phyloP scores from a whole-genome alignment of 23 red algal genomes.

The Agarophyton chilense region DNA sequence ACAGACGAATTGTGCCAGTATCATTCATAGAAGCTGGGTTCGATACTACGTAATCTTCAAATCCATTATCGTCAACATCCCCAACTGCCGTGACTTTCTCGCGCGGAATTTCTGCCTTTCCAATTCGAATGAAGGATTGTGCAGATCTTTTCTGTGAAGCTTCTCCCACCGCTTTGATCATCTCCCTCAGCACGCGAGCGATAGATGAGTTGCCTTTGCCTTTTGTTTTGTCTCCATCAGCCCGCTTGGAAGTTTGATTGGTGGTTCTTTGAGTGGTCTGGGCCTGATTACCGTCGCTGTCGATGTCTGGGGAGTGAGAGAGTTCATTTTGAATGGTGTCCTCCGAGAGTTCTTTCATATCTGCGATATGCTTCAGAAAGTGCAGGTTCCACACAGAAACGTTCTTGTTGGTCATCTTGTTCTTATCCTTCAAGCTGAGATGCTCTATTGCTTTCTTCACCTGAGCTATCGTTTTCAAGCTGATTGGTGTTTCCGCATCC shows the following conservation, averaged over 20 bases:
- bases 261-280: not conserved
- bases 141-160: not conserved
- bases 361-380: conserved; percentile 8
- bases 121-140: conserved; percentile 23
- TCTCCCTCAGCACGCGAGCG: not conserved
- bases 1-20: conserved; percentile 49
- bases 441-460: conserved; percentile 21
- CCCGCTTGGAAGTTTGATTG: not conserved
- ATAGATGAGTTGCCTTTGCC: not conserved
- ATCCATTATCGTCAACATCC: conserved; percentile 60
- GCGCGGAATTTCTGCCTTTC: not conserved
- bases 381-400: conserved; percentile 1
- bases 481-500: not conserved
- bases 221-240: not conserved
- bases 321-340: not conserved
- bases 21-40: conserved; percentile 19
- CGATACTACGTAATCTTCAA: conserved; percentile 54
- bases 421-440: conserved; percentile 17
- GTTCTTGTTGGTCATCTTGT: not conserved
- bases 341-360: not conserved
- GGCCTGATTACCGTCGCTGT: not conserved
- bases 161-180: not conserved
- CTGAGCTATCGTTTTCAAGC: not conserved
- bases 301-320: not conserved
- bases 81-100: conserved; percentile 54